These are phyloP conservation scores for Botrytis aclada DNA, from an alignment of 2,329 filamentous ascomycete genomes.

Conservation along the genomic window DNA sequence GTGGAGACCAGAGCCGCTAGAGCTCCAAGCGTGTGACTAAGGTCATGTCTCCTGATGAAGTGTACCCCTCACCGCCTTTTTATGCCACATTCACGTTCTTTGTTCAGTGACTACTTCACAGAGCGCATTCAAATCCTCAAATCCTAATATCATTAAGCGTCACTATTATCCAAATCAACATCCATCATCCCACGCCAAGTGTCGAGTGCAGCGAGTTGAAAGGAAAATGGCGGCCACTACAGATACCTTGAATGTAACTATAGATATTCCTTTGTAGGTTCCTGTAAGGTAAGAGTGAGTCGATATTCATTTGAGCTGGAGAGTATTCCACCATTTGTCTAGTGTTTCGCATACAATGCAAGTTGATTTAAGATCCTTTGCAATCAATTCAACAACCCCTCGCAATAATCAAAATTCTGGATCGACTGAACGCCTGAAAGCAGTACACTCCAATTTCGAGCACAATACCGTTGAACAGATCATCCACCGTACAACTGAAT, in stretches of 20 bases:
- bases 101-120: not conserved
- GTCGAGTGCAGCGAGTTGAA: not conserved
- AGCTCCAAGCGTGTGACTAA: not conserved
- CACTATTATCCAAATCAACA: not conserved
- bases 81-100: not conserved
- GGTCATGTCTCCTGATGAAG: not conserved
- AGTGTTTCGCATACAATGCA: not conserved
- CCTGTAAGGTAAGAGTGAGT: not conserved
- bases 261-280: not conserved
- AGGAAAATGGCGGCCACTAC: not conserved
- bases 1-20: slow-evolving; percentile 6
- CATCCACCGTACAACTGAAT: not conserved
- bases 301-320: not conserved
- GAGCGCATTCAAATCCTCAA: not conserved
- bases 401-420: not conserved
- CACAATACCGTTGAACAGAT: not conserved
- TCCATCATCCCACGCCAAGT: not conserved
- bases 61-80: not conserved
- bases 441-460: not conserved
- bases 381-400: not conserved
- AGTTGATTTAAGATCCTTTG: not conserved
- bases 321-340: not conserved
- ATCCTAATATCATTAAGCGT: not conserved
- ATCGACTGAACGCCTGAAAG: not conserved
- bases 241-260: not conserved